Evolutionary conservation across 1,139 yeast species (phyloP), one percentile per base, ranked within the genome.

Genomic region (Neolecta irregularis): DNA sequence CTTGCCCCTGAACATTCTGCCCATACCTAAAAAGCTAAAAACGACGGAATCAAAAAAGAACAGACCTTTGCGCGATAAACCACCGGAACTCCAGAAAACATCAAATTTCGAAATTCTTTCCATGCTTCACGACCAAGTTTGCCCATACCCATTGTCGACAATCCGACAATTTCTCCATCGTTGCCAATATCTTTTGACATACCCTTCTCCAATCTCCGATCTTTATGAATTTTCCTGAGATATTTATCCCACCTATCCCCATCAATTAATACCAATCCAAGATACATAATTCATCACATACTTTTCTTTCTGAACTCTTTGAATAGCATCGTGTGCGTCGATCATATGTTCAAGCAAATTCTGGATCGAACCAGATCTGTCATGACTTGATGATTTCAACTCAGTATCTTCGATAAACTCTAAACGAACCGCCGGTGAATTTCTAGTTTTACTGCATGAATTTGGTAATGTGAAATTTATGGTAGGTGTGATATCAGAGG

Each of bases 1-100:
- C 59, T 58, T 0, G 73, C 70, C 0, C 74, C 74, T 1, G 68
- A 61, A 21, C 72, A 56, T 42, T 70, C 73, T 12, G 63, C 53
- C 77, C 76, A 70, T 12, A 39, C 21, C 31, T 28, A 16, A 28
- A 23, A 20, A 28, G 20, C 20, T 28, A 28, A 28, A 28, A 32
- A n/a, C 15, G 11, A 8, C 16, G 3, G 11, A 20, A 17, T 21
- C 6, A 4, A 6, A 15, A 18, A 8, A 11, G 16, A 32, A 32
- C 45, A 33, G 13, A 70, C 54, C 31, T 56, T 53, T 20, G 67
- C 57, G 6, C 75, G 54, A 40, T 65, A 60, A 13, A 61, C 61
- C 30, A 62, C 53, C 0, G 75, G 72, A 1, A 71, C 61, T 0
- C 77, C 64, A 20, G 57, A 55, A 21, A 53, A 50, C 1, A 67